Evolutionary conservation across 768 basidiomycete genomes (phyloP).

Genomic region (Mrakia blollopis): DNA sequence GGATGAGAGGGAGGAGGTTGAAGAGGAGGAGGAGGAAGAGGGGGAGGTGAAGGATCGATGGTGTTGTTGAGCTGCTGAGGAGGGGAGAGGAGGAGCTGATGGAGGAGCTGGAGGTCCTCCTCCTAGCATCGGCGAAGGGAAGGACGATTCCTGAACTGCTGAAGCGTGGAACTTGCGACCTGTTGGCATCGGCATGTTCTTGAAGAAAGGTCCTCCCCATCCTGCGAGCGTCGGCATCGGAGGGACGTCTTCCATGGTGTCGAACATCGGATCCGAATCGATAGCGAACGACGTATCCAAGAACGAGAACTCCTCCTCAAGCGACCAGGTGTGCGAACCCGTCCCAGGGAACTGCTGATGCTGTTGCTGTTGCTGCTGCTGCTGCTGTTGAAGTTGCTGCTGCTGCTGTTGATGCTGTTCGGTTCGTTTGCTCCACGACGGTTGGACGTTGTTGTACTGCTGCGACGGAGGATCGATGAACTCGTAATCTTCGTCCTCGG

Average conservation of each 20-base stretch:
- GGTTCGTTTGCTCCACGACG: constrained; percentile 4
- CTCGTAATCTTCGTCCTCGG: constrained; percentile 31
- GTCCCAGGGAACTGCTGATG: constrained; percentile 4
- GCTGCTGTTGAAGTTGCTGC: not conserved
- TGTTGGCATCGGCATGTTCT: constrained; percentile 26
- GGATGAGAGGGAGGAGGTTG: constrained; percentile 25
- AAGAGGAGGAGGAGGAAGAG: constrained; percentile 19
- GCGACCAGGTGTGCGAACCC: constrained; percentile 25
- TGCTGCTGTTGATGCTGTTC: not conserved
- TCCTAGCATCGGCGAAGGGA: not conserved
- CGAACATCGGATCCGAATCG: constrained; percentile 22
- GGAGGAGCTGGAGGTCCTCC: not conserved
- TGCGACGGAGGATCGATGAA: constrained; percentile 20
- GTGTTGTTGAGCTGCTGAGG: not conserved
- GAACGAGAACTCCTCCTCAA: constrained; percentile 33
- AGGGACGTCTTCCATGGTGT: constrained; percentile 15
- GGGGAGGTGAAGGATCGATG: constrained; percentile 22
- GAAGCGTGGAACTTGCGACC: not conserved
- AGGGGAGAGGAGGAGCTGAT: no score
- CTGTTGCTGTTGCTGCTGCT: not conserved
- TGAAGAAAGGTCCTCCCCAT: constrained; percentile 31
- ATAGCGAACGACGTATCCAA: constrained; percentile 28
- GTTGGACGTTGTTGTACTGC: not conserved
- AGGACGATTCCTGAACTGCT: constrained; percentile 1
- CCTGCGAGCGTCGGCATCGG: constrained; percentile 24